phyloP scores from a whole-genome alignment of 2,329 filamentous ascomycete species.

The Sarocladium brachiariae region DNA sequence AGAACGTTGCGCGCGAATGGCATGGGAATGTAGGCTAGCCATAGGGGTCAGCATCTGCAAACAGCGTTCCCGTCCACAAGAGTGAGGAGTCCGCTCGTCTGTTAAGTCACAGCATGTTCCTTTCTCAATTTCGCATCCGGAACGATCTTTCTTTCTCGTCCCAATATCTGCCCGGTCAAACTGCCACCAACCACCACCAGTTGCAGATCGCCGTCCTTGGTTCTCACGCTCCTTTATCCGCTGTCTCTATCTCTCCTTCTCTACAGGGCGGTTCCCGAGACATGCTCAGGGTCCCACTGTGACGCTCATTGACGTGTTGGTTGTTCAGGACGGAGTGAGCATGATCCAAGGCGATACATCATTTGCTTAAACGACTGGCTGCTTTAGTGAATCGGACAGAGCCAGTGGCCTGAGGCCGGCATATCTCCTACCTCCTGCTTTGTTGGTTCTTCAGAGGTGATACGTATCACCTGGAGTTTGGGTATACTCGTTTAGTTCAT shows the following conservation, averaged over 20 bases:
- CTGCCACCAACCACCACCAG: no score
- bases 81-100: neutral
- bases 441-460: neutral
- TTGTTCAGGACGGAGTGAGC: neutral
- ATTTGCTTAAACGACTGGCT: slow-evolving; percentile 3
- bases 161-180: no score
- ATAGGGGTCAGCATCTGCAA: slow-evolving; percentile 1
- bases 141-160: neutral
- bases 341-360: slow-evolving; percentile 8
- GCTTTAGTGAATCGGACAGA: neutral
- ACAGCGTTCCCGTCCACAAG: slow-evolving; percentile 1
- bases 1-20: neutral
- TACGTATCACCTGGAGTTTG: neutral
- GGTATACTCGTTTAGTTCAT: neutral
- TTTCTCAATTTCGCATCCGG: neutral
- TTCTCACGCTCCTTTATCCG: neutral
- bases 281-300: slow-evolving; percentile 7
- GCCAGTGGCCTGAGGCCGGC: slow-evolving; percentile 1
- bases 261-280: slow-evolving; percentile 8
- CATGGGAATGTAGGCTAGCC: slow-evolving; percentile 6
- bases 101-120: no score
- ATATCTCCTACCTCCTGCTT: neutral
- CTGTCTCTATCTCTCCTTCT: neutral
- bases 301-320: slow-evolving; percentile 1
- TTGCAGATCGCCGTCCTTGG: neutral